Conservation (phyloP, 257 asterid genomes). For the Jacaranda mimosifolia region DNA sequence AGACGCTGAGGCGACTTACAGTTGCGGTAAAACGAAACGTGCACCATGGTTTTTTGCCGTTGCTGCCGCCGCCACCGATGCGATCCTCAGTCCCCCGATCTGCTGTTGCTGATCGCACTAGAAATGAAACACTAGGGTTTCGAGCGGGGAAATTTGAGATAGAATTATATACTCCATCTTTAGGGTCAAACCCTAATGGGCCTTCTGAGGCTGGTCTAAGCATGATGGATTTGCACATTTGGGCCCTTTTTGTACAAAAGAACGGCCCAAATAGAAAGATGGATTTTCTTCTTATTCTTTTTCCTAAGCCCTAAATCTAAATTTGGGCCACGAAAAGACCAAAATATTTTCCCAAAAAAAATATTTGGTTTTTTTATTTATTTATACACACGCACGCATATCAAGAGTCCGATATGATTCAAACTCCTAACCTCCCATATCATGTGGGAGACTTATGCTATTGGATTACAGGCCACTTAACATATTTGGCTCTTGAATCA, state of each 20-base stretch:
- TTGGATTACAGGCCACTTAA: no score
- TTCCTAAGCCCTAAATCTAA: no score
- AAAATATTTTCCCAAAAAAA: no score
- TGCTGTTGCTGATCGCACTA: conserved; percentile 36
- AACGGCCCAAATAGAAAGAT: background rate
- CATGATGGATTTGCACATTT: background rate
- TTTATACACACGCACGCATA: no score
- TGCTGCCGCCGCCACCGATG: conserved; percentile 33
- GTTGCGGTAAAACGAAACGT: conserved; percentile 62
- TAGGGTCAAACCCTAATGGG: conserved; percentile 47
- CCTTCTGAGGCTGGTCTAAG: background rate
- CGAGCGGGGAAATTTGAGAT: background rate
- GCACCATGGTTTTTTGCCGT: conserved; percentile 53
- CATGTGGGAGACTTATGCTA: no score
- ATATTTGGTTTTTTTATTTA: no score
- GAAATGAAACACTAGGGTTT: conserved; percentile 35
- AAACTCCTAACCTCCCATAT: no score
- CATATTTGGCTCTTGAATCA: no score
- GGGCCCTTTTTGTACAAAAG: background rate
- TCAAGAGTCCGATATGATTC: no score
- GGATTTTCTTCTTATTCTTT: background rate
- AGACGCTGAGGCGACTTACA: conserved; percentile 45
- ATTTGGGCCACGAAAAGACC: no score
- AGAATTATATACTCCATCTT: conserved; percentile 11
- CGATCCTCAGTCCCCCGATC: conserved; percentile 35